Conservation (phyloP, 768 basidiomycete species). For the Gymnopilus dilepis region DNA sequence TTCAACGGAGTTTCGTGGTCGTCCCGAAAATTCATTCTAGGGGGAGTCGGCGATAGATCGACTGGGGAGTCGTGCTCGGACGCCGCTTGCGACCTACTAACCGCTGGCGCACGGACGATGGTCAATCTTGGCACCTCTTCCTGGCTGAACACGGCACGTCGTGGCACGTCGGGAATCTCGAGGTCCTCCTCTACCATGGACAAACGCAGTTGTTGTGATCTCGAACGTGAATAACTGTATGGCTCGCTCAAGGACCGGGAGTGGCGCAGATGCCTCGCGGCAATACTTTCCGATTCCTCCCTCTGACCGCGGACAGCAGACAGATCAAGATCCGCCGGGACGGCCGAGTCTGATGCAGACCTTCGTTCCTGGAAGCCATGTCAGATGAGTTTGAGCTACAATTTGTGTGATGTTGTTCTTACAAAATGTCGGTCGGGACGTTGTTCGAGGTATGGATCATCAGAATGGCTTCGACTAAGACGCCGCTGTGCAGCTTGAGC, state of each 20-base stretch:
- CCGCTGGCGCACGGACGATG: background rate
- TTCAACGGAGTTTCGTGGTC: background rate
- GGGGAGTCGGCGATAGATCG: no score
- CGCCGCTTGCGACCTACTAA: no score
- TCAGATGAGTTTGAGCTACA: background rate
- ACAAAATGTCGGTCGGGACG: background rate
- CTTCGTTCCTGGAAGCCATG: background rate
- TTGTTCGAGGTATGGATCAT: background rate
- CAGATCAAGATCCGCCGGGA: no score
- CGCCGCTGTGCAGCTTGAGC: background rate
- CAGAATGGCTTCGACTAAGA: background rate
- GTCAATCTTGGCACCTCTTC: background rate
- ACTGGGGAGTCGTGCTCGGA: no score
- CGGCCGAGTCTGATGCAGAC: background rate
- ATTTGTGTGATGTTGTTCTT: background rate
- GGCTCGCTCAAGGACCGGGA: conserved; percentile 1
- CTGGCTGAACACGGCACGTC: background rate
- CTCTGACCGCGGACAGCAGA: background rate
- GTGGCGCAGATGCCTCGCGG: background rate
- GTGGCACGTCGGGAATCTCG: background rate
- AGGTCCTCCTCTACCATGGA: background rate
- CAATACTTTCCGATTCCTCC: background rate
- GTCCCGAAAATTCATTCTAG: no score
- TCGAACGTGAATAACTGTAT: background rate
- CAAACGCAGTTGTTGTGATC: background rate